phyloP scores from a whole-genome alignment of 2,329 filamentous ascomycete species.

The Truncatella angustata region DNA sequence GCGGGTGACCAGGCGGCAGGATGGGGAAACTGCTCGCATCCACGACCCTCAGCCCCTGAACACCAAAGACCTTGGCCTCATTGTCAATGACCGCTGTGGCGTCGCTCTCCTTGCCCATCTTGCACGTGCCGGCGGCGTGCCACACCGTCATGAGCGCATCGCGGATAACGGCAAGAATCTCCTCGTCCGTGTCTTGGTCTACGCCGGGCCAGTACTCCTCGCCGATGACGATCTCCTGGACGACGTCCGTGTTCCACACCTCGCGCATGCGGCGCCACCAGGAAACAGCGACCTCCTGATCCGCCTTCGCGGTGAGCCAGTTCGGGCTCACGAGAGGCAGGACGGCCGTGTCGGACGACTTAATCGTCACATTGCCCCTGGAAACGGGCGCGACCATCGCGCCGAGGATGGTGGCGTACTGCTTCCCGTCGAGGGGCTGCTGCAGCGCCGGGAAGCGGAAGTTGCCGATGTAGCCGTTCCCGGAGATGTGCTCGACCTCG shows the following conservation, averaged over 20 bases:
- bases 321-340: constrained; percentile 38
- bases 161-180: constrained; percentile 12
- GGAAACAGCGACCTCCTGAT: constrained; percentile 39
- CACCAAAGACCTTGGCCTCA: constrained; percentile 27
- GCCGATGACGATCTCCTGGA: constrained; percentile 4
- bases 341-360: constrained; percentile 26
- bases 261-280: constrained; percentile 35
- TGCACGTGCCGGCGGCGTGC: constrained; percentile 17
- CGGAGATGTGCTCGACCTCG: constrained; percentile 13
- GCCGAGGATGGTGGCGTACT: constrained; percentile 29
- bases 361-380: constrained; percentile 37
- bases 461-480: constrained; percentile 13
- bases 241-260: constrained; percentile 15
- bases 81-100: constrained; percentile 30
- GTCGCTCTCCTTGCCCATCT: constrained; percentile 28
- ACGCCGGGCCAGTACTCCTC: constrained; percentile 14
- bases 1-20: constrained; percentile 24
- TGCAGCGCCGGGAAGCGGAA: constrained; percentile 12
- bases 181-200: constrained; percentile 9
- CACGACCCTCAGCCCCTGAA: constrained; percentile 28
- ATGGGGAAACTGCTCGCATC: constrained; percentile 28
- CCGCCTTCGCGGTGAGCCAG: constrained; percentile 36
- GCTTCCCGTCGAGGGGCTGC: constrained; percentile 11
- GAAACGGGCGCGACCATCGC: constrained; percentile 35
- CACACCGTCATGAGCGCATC: constrained; percentile 10